phyloP scores from a whole-genome alignment of 2,329 filamentous ascomycete genomes.

The Aspergillus pseudoviridinutans region DNA sequence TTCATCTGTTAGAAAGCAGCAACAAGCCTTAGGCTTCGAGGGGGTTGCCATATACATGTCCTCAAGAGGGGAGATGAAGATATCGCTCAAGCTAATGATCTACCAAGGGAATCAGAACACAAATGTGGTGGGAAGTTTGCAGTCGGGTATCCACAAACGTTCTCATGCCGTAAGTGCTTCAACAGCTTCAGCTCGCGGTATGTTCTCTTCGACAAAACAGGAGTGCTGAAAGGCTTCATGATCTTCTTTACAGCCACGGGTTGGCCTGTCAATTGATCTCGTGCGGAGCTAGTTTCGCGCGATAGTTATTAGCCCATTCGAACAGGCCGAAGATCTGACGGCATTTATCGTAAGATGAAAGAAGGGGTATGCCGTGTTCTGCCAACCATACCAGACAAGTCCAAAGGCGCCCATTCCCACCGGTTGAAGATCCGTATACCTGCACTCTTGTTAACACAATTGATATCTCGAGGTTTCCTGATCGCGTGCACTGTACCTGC shows the following conservation, averaged over 20 bases:
- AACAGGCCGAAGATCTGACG: neutral
- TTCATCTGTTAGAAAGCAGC: slow-evolving; percentile 8
- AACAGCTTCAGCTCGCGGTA: slow-evolving; percentile 96
- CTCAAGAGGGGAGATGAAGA: slow-evolving; percentile 98
- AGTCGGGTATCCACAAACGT: slow-evolving; percentile 55
- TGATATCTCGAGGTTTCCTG: neutral
- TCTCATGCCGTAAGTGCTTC: slow-evolving; percentile 95
- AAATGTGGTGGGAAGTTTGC: neutral
- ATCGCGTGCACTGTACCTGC: slow-evolving; percentile 61
- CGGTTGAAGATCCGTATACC: slow-evolving; percentile 96
- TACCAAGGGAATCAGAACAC: slow-evolving; percentile 34
- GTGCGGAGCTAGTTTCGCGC: slow-evolving; percentile 68
- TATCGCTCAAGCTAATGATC: slow-evolving; percentile 98
- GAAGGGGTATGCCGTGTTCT: slow-evolving; percentile 5
- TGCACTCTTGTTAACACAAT: slow-evolving; percentile 40
- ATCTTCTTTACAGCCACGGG: slow-evolving; percentile 99
- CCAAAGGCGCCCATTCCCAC: slow-evolving; percentile 99
- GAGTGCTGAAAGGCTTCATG: slow-evolving; percentile 99
- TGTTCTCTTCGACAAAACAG: slow-evolving; percentile 93
- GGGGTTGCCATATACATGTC: slow-evolving; percentile 69
- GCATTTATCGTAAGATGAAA: slow-evolving; percentile 7
- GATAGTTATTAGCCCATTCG: slow-evolving; percentile 10
- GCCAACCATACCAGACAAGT: slow-evolving; percentile 75
- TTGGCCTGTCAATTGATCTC: slow-evolving; percentile 94
- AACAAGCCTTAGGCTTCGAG: neutral